A percentile compares a stretch with the other conserved stretches of the same genome.
Conservation (phyloP, 257 asterid genomes). For the Anisodus acutangulus region DNA sequence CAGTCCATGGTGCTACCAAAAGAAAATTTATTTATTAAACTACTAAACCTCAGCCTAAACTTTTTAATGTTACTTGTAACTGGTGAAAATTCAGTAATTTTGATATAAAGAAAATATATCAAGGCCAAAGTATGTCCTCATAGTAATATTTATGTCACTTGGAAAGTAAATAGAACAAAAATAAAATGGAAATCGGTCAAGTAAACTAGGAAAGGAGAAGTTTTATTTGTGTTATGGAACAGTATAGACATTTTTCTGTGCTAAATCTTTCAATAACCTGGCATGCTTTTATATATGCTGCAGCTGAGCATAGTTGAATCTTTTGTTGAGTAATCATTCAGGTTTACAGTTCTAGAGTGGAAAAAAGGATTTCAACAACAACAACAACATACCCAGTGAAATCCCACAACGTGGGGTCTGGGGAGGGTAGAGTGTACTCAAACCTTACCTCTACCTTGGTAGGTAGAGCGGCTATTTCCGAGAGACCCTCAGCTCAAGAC, state of each 20-base stretch:
- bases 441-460: too few relatives aligned
- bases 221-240: not conserved
- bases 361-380: too few relatives aligned
- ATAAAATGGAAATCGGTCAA: not conserved
- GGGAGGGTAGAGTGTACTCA: too few relatives aligned
- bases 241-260: not conserved
- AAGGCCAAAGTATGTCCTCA: not conserved
- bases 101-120: not conserved
- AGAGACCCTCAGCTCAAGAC: too few relatives aligned
- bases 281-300: too few relatives aligned
- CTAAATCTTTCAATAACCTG: too few relatives aligned
- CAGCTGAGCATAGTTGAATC: not conserved
- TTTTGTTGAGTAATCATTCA: too few relatives aligned
- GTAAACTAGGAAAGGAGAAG: not conserved
- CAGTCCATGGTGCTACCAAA: not conserved
- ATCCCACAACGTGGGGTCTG: too few relatives aligned
- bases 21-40: not conserved
- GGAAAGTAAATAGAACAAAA: not conserved
- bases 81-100: not conserved
- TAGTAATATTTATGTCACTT: not conserved
- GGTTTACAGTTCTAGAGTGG: too few relatives aligned
- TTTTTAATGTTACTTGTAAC: not conserved
- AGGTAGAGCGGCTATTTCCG: too few relatives aligned
- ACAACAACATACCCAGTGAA: too few relatives aligned
- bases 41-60: not conserved